Conservation (phyloP, 2,329 filamentous ascomycete species). For the Beauveria rudraprayagi region DNA sequence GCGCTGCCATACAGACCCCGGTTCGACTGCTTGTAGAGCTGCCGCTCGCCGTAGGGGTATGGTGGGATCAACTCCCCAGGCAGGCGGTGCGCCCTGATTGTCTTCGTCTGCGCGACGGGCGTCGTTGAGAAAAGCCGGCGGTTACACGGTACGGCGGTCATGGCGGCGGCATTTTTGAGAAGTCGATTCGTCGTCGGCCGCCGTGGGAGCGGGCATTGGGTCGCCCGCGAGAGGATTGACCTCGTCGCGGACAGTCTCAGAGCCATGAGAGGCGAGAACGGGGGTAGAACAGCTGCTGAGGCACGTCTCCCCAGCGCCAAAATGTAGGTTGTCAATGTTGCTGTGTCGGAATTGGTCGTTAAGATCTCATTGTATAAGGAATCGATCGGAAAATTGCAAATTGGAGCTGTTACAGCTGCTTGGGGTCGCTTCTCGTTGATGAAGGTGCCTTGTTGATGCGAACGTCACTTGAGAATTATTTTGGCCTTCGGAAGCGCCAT, state of each 20-base stretch:
- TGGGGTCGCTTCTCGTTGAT: neutral
- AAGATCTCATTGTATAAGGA: neutral
- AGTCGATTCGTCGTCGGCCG: neutral
- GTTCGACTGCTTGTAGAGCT: conserved; percentile 73
- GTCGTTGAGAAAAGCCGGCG: conserved; percentile 31
- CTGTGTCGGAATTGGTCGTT: neutral
- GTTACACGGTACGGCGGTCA: neutral
- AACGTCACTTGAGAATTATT: neutral
- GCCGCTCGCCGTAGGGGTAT: conserved; percentile 66
- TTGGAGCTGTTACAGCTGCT: neutral
- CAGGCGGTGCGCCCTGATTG: conserved; percentile 35
- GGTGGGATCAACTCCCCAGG: conserved; percentile 46
- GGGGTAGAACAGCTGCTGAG: neutral
- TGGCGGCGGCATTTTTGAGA: conserved; percentile 5
- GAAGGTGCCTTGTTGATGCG: neutral
- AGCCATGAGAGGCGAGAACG: conserved; percentile 1
- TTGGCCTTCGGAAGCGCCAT: conserved; percentile 11
- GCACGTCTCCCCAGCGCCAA: neutral
- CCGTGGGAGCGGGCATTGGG: neutral
- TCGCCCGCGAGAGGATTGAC: conserved; percentile 6
- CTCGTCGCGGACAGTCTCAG: conserved; percentile 6
- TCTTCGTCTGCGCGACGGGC: conserved; percentile 27
- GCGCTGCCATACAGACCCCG: conserved; percentile 62
- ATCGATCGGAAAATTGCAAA: neutral
- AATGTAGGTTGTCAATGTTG: neutral